Percentiles rank a stretch among this genome's conserved stretches.
Evolutionary conservation across 1,284 basidiomycete species (phyloP).

Genomic region (Microbotryum silenes-acaulis): DNA sequence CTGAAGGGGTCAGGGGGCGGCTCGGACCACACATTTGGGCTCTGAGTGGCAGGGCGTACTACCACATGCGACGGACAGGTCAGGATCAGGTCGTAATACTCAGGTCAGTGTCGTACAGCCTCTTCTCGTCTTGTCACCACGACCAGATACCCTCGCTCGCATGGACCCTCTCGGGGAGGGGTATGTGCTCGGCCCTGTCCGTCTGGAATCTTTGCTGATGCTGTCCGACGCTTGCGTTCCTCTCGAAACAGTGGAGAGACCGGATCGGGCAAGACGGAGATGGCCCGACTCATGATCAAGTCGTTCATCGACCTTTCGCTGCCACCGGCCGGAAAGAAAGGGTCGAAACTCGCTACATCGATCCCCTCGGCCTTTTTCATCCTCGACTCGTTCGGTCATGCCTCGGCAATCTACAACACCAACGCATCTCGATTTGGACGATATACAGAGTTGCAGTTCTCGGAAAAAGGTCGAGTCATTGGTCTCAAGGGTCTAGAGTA

Average conservation of each 20-base stretch:
- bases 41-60: slow-evolving; percentile 82
- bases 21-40: slow-evolving; percentile 80
- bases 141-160: neutral
- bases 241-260: slow-evolving; percentile 66
- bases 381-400: slow-evolving; percentile 82
- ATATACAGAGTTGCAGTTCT: slow-evolving; percentile 46
- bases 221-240: neutral
- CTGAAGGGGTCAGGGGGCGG: slow-evolving; percentile 45
- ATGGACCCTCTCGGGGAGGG: neutral
- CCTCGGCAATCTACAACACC: slow-evolving; percentile 40
- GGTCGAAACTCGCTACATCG: slow-evolving; percentile 72
- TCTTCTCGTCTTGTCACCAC: no score
- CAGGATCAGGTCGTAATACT: slow-evolving; percentile 87
- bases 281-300: slow-evolving; percentile 80
- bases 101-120: slow-evolving; percentile 51
- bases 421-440: slow-evolving; percentile 44
- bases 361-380: slow-evolving; percentile 91
- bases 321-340: slow-evolving; percentile 85
- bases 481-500: slow-evolving; percentile 96
- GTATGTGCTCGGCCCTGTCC: neutral
- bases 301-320: slow-evolving; percentile 80
- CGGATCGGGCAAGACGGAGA: slow-evolving; percentile 87
- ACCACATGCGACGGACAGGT: slow-evolving; percentile 87
- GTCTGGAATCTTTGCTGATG: neutral
- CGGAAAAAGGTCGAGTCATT: slow-evolving; percentile 59